Evolutionary conservation across 495 filamentous ascomycete species (phyloP).

Genomic region (Parathielavia hyrcaniae): DNA sequence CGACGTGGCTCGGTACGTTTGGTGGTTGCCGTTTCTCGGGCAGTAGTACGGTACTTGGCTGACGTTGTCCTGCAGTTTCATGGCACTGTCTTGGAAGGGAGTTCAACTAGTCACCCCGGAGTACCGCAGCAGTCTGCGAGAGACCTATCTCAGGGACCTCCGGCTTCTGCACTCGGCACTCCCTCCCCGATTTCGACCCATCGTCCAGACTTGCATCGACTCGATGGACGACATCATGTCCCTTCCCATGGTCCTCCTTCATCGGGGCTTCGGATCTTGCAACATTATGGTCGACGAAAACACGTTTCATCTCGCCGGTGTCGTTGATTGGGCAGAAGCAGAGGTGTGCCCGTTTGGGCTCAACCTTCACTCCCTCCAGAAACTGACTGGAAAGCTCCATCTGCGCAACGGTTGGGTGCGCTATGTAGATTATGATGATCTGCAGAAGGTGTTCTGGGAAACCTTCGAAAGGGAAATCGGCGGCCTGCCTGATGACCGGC

Average conservation of each 20-base stretch:
- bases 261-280: conserved; percentile 34
- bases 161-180: conserved; percentile 28
- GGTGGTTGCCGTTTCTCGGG: neutral
- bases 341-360: conserved; percentile 37
- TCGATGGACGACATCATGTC: conserved; percentile 32
- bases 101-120: neutral
- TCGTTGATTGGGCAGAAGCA: conserved; percentile 41
- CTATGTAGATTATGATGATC: conserved; percentile 33
- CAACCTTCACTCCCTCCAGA: conserved; percentile 37
- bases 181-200: conserved; percentile 34
- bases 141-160: conserved; percentile 30
- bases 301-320: conserved; percentile 36
- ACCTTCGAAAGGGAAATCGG: conserved; percentile 32
- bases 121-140: neutral
- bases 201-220: conserved; percentile 30
- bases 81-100: neutral
- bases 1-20: conserved; percentile 9
- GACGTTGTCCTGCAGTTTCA: neutral
- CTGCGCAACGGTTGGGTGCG: conserved; percentile 35
- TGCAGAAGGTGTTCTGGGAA: conserved; percentile 36
- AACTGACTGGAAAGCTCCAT: conserved; percentile 33
- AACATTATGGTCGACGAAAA: conserved; percentile 39
- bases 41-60: neutral
- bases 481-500: conserved; percentile 27
- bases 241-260: conserved; percentile 40